Evolutionary conservation across 2,329 filamentous ascomycete genomes (phyloP).

Genomic region (Neonectria coccinea): DNA sequence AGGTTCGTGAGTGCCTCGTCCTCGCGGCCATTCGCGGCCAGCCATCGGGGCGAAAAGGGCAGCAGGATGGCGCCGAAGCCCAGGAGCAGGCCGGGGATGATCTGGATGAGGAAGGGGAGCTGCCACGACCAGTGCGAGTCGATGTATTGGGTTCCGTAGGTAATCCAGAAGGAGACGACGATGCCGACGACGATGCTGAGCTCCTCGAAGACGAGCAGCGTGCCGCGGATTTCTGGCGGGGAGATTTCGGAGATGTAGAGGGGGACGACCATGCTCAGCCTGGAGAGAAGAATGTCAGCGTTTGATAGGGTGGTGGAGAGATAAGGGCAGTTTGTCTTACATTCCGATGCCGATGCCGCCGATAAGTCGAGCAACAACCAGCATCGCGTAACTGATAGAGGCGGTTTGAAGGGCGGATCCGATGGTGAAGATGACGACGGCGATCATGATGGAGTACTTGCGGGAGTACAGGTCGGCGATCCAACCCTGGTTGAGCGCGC

Average conservation of each 20-base stretch:
- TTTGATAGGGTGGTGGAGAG: neutral
- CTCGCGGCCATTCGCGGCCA: slow-evolving; percentile 42
- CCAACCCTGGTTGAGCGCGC: slow-evolving; percentile 57
- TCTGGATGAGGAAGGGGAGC: slow-evolving; percentile 47
- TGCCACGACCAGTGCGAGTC: slow-evolving; percentile 45
- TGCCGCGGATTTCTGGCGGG: slow-evolving; percentile 60
- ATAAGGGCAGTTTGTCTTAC: slow-evolving; percentile 27
- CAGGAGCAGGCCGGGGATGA: slow-evolving; percentile 43
- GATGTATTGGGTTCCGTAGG: slow-evolving; percentile 47
- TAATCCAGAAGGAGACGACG: slow-evolving; percentile 49
- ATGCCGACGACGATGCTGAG: slow-evolving; percentile 50
- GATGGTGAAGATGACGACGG: slow-evolving; percentile 52
- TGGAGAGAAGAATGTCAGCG: neutral
- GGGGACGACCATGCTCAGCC: slow-evolving; percentile 52
- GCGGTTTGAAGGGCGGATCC: slow-evolving; percentile 58
- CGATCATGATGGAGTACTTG: slow-evolving; percentile 50
- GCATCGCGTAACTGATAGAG: slow-evolving; percentile 55
- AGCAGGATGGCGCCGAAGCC: slow-evolving; percentile 42
- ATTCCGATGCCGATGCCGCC: slow-evolving; percentile 58
- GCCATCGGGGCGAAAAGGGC: slow-evolving; percentile 47
- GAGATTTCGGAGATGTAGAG: slow-evolving; percentile 61
- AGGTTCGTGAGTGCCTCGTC: slow-evolving; percentile 41
- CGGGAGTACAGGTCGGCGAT: slow-evolving; percentile 50
- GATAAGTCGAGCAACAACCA: slow-evolving; percentile 56
- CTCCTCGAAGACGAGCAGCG: slow-evolving; percentile 57